Evolutionary conservation across 1,284 basidiomycete species (phyloP), one percentile per base, ranked within the genome.

Genomic region (Malassezia dermatis): DNA sequence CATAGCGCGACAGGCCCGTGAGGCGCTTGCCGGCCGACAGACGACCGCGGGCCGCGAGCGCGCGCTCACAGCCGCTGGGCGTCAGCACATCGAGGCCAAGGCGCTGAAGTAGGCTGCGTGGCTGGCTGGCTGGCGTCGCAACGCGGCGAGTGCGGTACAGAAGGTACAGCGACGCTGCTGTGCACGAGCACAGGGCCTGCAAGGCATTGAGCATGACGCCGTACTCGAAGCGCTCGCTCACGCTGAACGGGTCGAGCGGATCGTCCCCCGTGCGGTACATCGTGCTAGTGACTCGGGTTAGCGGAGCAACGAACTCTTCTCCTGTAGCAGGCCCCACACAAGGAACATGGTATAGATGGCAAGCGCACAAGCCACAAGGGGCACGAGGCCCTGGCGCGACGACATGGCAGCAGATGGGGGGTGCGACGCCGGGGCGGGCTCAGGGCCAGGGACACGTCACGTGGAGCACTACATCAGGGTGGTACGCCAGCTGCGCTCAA

Each of bases 181-280:
- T 63, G 7, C 84, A 83, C 60, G 86, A 86, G 30, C 90, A 81
- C 32, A 83, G 78, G 61, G 88, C 89, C 76, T 96, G 91, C 53
- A 83, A 83, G 30, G 85, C 89, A 60, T 87, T 87, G 76, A 95
- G 81, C 71, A 93, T 86, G 19, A 93, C 78, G 1, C 88, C 83
- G 0, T 87, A 90, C 64, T 84, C 83, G 78, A 94, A 94, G 55
- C 54, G 66, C 54, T 69, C 72, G 26, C 56, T 56, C 27, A 61
- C 61, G 6, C 58, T 53, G 35, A 57, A 62, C 2, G 66, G 61
- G 41, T 69, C 63, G 19, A 61, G 48, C 35, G 64, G 39, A 6
- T 59, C 63, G 15, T 61, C 53, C 13, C 57, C 53, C 8, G 61
- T 51, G 1, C 28, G 44, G 37, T 73, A 74, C 15, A 61, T 64